Percentiles rank a stretch among this genome's conserved stretches.
Evolutionary conservation across 306 rosid species (phyloP).

Genomic region (Trifolium dubium): DNA sequence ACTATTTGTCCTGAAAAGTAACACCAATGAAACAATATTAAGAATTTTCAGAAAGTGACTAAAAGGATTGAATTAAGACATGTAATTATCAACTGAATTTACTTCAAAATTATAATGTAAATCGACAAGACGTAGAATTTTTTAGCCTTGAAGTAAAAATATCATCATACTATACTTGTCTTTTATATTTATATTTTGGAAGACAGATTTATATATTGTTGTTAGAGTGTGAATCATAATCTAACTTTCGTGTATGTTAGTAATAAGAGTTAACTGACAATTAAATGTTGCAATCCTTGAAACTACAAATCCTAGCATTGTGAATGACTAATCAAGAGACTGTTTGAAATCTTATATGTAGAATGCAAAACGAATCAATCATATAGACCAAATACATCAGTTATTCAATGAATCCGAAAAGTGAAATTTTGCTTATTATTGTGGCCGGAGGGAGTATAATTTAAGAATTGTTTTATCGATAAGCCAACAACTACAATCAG

Average conservation of each 20-base stretch:
- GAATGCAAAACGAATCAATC: too few species aligned
- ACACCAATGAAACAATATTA: slow-evolving; percentile 22
- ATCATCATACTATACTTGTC: background rate
- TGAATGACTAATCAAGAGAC: background rate
- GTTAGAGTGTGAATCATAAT: background rate
- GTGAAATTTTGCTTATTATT: too few species aligned
- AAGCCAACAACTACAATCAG: background rate
- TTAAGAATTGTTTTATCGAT: too few species aligned
- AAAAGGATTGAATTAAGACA: too few species aligned
- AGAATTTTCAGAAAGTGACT: too few species aligned
- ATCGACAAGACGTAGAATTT: slow-evolving; percentile 15
- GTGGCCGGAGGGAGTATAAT: too few species aligned
- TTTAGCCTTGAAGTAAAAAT: slow-evolving; percentile 11
- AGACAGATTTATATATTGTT: background rate
- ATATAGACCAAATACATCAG: too few species aligned
- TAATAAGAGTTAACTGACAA: too few species aligned
- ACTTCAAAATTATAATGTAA: too few species aligned
- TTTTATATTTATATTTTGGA: background rate
- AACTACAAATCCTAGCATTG: background rate
- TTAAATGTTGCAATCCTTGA: background rate
- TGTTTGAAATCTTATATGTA: too few species aligned
- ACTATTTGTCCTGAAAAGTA: slow-evolving; percentile 79
- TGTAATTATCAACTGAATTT: too few species aligned
- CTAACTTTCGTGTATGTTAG: background rate
- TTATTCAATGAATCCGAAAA: too few species aligned